Evolutionary conservation across 2,329 filamentous ascomycete genomes (phyloP), one percentile per base, ranked within the genome.

Genomic region (Thelonectria rubi): DNA sequence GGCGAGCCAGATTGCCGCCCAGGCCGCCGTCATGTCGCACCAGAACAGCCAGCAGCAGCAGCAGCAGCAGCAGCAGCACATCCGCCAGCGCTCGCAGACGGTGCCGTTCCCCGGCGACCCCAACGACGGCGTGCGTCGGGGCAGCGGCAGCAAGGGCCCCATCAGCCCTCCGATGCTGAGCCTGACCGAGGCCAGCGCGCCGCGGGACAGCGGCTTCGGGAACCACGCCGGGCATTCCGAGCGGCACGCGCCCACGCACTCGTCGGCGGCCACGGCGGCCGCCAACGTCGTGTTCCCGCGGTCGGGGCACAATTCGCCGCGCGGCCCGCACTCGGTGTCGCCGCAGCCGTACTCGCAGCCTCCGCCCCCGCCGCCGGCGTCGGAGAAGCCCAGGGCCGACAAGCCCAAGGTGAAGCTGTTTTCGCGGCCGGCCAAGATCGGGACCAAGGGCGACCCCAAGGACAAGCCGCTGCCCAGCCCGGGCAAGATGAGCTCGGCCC

Each of bases 351-450:
- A 75, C 15, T 77, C 73, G 57, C 81, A 76, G 34, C 75, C 74
- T 20, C 81, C 73, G 20, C 77, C 72, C 15, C 81, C 77, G 18
- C 81, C 77, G 34, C 76, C 75, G 11, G 78, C 73, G 47, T 77
- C 81, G 2, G 88, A 91, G 67, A 89, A 91, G 74, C 83, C 84
- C 20, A 86, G 86, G 69, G 81, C 85, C 26, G 89, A 92, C 69
- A 91, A 92, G 63, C 87, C 88, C 63, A 93, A 93, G 77, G 90
- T 92, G 74, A 94, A 94, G 79, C 82, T 94, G 26, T 94, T 94
- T 73, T 92, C 89, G 7, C 86, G 91, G 52, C 91, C 91, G 0
- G 90, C 90, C 72, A 93, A 90, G 77, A 91, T 93, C 69, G 85
- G 86, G 52, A 87, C 88, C 59, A 92, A 91, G 73, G 84, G 87